Base-by-base conservation (phyloP, 208 protist genomes). In the Borovskyia barvae region DNA sequence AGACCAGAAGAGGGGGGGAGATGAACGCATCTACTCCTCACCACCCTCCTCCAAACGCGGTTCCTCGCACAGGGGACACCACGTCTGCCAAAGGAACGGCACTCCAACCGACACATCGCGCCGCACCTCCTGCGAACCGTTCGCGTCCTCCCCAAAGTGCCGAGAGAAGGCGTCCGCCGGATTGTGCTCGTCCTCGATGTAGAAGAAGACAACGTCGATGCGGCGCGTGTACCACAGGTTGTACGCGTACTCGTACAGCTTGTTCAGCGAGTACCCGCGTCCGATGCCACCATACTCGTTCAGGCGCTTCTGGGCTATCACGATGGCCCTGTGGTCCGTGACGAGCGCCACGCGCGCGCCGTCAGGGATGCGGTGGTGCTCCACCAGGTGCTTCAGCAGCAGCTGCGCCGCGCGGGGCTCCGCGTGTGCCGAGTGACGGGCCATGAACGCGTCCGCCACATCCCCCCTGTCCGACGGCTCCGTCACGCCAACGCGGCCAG, bases 281-380 rank as follows among this genome's bases (percentile, higher is more conserved):
- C 59, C 59, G 35, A 56, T 66, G 17, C 59, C 59, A 2, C 59
- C 47, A 35, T 41, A 66, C 0, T 35, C 42, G 32, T 52, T 66
- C 1, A 41, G 29, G 35, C 22, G 60, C 1, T 8, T 30, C 37
- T 65, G 58, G 7, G 39, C 39, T 14, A 17, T 7, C 8, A 56
- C 22, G 14, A 49, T 54, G 5, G 48, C 30, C 8, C 7, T 5
- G 52, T 54, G 48, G 37, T 49, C 61, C 2, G 61, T 67, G 5
- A 41, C 49, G 11, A 67, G 11, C 3, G 20, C 53, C 9, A 39
- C 37, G 35, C 9, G 8, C 4, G 53, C 4, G 3, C 41, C 53
- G 19, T 48, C 17, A 2, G 33, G 30, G 2, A 59, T n/a, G 20
- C 37, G n/a, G 7, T 43, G 39, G 22, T 26, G n/a, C n/a, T n/a